Conservation (phyloP, 202 grass and related monocot species). For the Brachypodium distachyon region DNA sequence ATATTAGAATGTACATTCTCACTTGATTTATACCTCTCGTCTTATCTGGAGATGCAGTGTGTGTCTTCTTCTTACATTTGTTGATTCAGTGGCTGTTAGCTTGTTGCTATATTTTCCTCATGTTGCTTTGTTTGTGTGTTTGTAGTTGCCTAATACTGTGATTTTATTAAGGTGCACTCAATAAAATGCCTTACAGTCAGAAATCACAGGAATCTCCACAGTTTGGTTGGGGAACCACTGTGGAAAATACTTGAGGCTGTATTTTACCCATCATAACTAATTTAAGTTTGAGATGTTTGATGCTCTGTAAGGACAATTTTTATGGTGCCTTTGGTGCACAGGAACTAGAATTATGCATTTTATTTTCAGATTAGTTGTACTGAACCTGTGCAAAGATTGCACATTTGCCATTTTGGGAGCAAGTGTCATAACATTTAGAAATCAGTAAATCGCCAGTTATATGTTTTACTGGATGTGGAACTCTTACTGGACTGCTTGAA, state of each 20-base stretch:
- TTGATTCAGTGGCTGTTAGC: background rate
- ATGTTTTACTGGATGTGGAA: background rate
- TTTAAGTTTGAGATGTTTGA: background rate
- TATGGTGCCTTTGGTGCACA: background rate
- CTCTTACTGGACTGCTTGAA: too few relatives aligned
- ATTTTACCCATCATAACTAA: background rate
- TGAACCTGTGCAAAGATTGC: background rate
- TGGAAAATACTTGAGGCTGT: background rate
- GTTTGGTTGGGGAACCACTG: background rate
- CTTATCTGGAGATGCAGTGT: background rate
- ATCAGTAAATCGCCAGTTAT: too few relatives aligned
- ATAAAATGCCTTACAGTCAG: background rate
- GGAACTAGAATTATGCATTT: background rate
- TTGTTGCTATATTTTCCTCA: background rate
- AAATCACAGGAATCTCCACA: background rate
- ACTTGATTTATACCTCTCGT: background rate
- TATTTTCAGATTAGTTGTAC: background rate
- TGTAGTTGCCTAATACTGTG: background rate
- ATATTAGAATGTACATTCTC: constrained; percentile 24
- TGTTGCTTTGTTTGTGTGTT: background rate
- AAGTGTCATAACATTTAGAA: too few relatives aligned
- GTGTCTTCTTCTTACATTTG: background rate
- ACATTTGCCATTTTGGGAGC: background rate
- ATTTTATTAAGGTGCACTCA: background rate
- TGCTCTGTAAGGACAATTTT: background rate